phyloP scores from a whole-genome alignment of 2,329 filamentous ascomycete species.

The Calonectria leucothoes region DNA sequence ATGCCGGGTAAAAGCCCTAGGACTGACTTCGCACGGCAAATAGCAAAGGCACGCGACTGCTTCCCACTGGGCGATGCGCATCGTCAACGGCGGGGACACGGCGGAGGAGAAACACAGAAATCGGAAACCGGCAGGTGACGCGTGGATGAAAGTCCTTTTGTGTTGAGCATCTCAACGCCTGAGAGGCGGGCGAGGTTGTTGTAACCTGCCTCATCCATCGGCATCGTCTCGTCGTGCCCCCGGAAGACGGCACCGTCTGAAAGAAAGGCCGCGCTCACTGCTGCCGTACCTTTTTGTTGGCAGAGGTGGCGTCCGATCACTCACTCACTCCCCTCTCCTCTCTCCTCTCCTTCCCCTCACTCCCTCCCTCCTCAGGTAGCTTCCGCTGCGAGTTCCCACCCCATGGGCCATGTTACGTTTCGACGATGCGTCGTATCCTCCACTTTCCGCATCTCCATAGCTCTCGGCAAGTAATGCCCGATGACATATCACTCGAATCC shows the following conservation, averaged over 20 bases:
- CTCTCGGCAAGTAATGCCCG: background rate
- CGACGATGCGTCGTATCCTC: constrained; percentile 2
- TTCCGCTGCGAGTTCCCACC: background rate
- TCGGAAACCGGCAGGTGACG: background rate
- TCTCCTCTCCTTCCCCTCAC: too few relatives aligned
- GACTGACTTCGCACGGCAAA: background rate
- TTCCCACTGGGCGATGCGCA: background rate
- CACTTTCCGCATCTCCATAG: background rate
- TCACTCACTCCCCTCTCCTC: too few relatives aligned
- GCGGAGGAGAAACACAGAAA: background rate
- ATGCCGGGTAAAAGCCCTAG: background rate
- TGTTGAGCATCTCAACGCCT: background rate
- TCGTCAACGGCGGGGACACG: background rate
- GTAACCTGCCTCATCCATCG: background rate
- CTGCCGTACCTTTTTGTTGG: background rate
- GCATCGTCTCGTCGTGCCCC: background rate
- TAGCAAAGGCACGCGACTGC: background rate
- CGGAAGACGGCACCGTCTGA: background rate
- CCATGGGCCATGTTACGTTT: constrained; percentile 6
- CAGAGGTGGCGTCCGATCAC: background rate
- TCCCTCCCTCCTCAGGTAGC: background rate
- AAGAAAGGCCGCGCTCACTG: background rate
- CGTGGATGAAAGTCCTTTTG: background rate
- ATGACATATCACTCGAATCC: background rate
- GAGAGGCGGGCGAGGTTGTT: background rate